Percentiles rank a stretch among this genome's conserved stretches.
Conservation (phyloP, 805 yeast species). For the Candida morakotiae region DNA sequence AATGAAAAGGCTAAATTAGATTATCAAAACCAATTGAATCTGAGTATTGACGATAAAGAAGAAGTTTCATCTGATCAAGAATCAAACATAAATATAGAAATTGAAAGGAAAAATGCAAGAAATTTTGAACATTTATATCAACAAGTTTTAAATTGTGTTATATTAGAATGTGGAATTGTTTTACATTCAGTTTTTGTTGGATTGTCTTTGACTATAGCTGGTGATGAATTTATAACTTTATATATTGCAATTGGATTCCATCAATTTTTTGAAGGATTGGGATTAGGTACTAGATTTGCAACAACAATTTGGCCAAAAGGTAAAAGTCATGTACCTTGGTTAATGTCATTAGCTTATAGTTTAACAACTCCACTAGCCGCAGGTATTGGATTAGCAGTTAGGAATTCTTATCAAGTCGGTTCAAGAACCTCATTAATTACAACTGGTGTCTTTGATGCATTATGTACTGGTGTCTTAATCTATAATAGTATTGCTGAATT, state of each 20-base stretch:
- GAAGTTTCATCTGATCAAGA: slow-evolving; percentile 35
- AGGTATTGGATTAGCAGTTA: slow-evolving; percentile 34
- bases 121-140: slow-evolving; percentile 7
- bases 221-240: slow-evolving; percentile 63
- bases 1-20: not conserved
- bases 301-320: slow-evolving; percentile 27
- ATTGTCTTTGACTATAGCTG: slow-evolving; percentile 67
- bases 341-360: slow-evolving; percentile 24
- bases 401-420: slow-evolving; percentile 28
- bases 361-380: slow-evolving; percentile 32
- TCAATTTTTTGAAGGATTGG: slow-evolving; percentile 80
- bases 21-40: not conserved
- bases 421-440: slow-evolving; percentile 29
- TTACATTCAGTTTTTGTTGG: slow-evolving; percentile 83
- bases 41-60: not conserved
- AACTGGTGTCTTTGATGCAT: slow-evolving; percentile 31
- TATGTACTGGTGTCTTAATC: slow-evolving; percentile 32
- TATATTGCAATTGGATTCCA: slow-evolving; percentile 65
- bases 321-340: slow-evolving; percentile 29
- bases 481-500: slow-evolving; percentile 35
- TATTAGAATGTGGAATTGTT: slow-evolving; percentile 71
- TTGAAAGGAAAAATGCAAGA: not conserved
- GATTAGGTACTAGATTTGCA: slow-evolving; percentile 66
- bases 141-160: slow-evolving; percentile 21
- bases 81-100: no score